Evolutionary conservation across 306 rosid genomes (phyloP).

Genomic region (Malus asiatica): DNA sequence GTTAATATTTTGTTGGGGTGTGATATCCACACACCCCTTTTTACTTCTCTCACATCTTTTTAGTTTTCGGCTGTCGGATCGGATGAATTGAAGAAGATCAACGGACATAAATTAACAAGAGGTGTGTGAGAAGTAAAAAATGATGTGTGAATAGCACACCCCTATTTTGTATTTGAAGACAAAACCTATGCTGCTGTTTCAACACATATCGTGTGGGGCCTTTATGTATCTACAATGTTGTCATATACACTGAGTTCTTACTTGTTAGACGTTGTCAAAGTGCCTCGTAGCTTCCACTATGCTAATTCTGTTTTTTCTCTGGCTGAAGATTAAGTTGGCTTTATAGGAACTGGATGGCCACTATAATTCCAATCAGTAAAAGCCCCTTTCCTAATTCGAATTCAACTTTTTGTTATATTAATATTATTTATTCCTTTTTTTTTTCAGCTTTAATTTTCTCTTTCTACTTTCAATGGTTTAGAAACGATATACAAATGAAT

Average conservation of each 20-base stretch:
- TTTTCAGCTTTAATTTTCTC: background rate
- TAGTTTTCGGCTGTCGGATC: too few relatives aligned
- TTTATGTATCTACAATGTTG: background rate
- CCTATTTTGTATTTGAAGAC: background rate
- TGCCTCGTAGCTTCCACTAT: background rate
- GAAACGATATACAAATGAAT: too few relatives aligned
- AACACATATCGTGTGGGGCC: background rate
- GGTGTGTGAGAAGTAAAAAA: too few relatives aligned
- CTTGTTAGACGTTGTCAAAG: background rate
- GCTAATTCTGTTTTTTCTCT: background rate
- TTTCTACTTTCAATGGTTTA: background rate
- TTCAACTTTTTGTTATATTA: background rate
- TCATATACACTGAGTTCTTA: background rate
- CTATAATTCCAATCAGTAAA: background rate
- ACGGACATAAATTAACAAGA: too few relatives aligned
- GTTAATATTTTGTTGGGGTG: too few relatives aligned
- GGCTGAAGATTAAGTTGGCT: background rate
- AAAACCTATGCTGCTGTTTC: background rate
- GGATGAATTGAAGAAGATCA: too few relatives aligned
- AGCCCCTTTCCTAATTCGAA: background rate
- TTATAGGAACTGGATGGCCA: constrained; percentile 19
- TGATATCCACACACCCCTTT: too few relatives aligned
- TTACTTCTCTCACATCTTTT: too few relatives aligned
- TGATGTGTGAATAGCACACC: too few relatives aligned
- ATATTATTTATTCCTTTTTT: background rate